Percentiles rank a stretch among this genome's conserved stretches.
phyloP scores from a whole-genome alignment of 257 asterid genomes.

The Salvia miltiorrhiza region DNA sequence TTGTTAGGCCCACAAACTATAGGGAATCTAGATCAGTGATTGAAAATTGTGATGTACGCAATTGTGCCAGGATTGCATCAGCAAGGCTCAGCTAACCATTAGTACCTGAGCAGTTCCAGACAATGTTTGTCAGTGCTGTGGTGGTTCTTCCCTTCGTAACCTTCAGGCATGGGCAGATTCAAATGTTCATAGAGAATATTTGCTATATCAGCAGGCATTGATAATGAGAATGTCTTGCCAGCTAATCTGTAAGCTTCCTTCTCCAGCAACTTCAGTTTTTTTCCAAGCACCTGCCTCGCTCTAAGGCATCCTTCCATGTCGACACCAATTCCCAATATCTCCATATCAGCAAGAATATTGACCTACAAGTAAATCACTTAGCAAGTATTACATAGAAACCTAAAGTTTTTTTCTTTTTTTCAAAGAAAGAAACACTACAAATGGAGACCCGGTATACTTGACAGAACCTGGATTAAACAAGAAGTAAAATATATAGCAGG shows the following conservation, averaged over 20 bases:
- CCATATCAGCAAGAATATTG: constrained; percentile 90
- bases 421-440: neutral
- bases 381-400: constrained; percentile 11
- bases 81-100: neutral
- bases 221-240: constrained; percentile 80
- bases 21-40: constrained; percentile 21
- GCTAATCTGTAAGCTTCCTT: constrained; percentile 83
- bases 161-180: constrained; percentile 88
- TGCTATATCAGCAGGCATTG: constrained; percentile 92
- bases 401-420: no score
- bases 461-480: no score
- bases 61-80: neutral
- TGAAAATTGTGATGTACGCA: neutral
- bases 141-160: constrained; percentile 72
- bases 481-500: no score
- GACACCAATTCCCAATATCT: constrained; percentile 91
- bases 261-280: constrained; percentile 71
- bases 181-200: constrained; percentile 81
- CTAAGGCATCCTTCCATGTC: constrained; percentile 95
- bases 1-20: constrained; percentile 18
- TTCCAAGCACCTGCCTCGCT: constrained; percentile 72
- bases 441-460: constrained; percentile 3
- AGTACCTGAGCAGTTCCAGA: constrained; percentile 83
- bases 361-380: constrained; percentile 42
- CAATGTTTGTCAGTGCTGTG: constrained; percentile 94